Base-by-base conservation (phyloP, 306 rosid species). In the Sesbania bispinosa region DNA sequence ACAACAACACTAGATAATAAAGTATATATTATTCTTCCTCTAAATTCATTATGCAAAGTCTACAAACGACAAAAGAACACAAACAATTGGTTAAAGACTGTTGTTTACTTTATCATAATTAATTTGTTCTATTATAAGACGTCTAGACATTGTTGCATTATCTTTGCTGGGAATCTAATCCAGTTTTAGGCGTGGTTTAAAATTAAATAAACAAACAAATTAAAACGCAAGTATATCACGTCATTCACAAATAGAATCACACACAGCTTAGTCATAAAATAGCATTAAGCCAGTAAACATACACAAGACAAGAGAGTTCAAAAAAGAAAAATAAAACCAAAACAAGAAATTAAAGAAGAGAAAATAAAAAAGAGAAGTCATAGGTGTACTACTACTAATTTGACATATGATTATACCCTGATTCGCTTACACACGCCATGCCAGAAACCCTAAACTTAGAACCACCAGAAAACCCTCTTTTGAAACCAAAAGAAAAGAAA, bases 391-490 rank as follows among this genome's bases (percentile, higher is more conserved):
- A 64, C 71, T 71, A 51, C 29, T 47, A 16, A 47, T 7, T 9
- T 65, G 45, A 29, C 72, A 46, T 39, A 52, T 18, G 48, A 73
- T 63, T 54, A 71, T 79, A 81, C 76, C 88, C 53, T 59, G 11
- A 57, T 54, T 19, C 32, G 13, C 54, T 18, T 71, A 50, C 63
- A 71, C 72, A 73, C 72, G 18, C 42, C 75, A 69, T 24, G 24
- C 15, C 68, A 51, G 16, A 14, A 82, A 59, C 36, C 46, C 51
- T 66, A 76, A 65, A 60, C 54, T 65, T 35, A n/a, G 32, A 55
- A 50, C 65, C 76, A 75, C 27, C 26, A 66, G 3, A 68, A 27
- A 71, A 62, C 46, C 39, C 6, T 43, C 60, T 39, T 13, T 62
- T 64, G 15, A 58, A 62, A 51, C 35, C 61, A 70, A 75, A 73